Conservation (phyloP, 176 grass and related monocot species). For the Juncus effusus region DNA sequence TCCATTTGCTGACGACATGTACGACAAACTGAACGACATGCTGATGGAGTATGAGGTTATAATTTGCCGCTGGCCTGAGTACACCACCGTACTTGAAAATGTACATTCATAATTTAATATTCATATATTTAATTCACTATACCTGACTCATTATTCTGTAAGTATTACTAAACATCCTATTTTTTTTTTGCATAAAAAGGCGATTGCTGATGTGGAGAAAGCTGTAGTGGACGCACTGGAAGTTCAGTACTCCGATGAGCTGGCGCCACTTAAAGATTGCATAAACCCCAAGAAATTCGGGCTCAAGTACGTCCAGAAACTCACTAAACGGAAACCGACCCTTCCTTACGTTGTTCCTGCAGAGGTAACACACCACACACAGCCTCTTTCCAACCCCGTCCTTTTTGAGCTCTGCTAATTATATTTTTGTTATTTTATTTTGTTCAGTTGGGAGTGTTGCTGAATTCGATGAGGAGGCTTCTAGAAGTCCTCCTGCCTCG, state of each 20-base stretch:
- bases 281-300: constrained; percentile 96
- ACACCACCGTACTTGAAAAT: constrained; percentile 91
- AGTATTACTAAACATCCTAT: constrained; percentile 25
- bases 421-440: constrained; percentile 15
- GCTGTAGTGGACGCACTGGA: constrained; percentile 73
- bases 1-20: constrained; percentile 97
- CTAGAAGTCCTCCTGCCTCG: constrained; percentile 75
- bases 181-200: constrained; percentile 55
- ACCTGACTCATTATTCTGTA: constrained; percentile 1
- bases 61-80: constrained; percentile 96
- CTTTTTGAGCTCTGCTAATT: background rate
- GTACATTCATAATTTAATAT: constrained; percentile 38
- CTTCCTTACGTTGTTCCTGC: constrained; percentile 68
- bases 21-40: constrained; percentile 70
- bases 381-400: background rate
- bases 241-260: constrained; percentile 82
- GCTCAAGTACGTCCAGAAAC: constrained; percentile 87
- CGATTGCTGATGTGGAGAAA: constrained; percentile 99
- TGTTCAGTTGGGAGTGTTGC: constrained; percentile 82
- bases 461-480: constrained; percentile 96
- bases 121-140: constrained; percentile 2
- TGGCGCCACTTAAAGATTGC: constrained; percentile 85
- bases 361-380: constrained; percentile 47
- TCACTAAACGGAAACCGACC: constrained; percentile 78
- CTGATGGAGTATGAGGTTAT: constrained; percentile 94